phyloP scores from a whole-genome alignment of 2,329 filamentous ascomycete species.

The Ophiostoma fasciatum region DNA sequence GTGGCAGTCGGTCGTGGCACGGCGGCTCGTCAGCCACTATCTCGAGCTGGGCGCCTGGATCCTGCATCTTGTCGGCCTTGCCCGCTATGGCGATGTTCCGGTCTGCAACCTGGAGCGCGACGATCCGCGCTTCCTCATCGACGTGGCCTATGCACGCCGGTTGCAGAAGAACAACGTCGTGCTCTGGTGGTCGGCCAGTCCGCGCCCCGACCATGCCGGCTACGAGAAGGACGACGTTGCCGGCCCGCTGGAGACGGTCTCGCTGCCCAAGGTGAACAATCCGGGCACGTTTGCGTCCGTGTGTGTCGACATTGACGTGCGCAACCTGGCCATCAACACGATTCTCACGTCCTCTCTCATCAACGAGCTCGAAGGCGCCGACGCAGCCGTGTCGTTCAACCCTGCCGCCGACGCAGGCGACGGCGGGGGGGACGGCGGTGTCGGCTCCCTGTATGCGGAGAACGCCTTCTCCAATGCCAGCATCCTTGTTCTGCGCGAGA shows the following conservation, averaged over 20 bases:
- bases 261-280: constrained; percentile 88
- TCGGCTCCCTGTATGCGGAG: constrained; percentile 51
- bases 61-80: constrained; percentile 70
- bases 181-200: constrained; percentile 86
- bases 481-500: constrained; percentile 80
- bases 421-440: constrained; percentile 49
- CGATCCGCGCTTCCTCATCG: constrained; percentile 87
- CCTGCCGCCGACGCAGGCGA: constrained; percentile 41
- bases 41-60: constrained; percentile 90
- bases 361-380: constrained; percentile 85
- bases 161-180: constrained; percentile 86
- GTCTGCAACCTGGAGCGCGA: constrained; percentile 91
- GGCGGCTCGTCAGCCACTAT: constrained; percentile 76
- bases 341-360: constrained; percentile 92
- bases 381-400: constrained; percentile 76
- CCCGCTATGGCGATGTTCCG: constrained; percentile 84
- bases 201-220: constrained; percentile 85
- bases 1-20: constrained; percentile 83
- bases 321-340: constrained; percentile 94
- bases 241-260: constrained; percentile 67
- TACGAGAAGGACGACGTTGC: constrained; percentile 87
- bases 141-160: constrained; percentile 82
- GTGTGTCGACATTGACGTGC: constrained; percentile 86
- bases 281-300: constrained; percentile 90
- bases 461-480: constrained; percentile 88